phyloP scores from a whole-genome alignment of 2,329 filamentous ascomycete genomes.

The Neofusicoccum parvum region DNA sequence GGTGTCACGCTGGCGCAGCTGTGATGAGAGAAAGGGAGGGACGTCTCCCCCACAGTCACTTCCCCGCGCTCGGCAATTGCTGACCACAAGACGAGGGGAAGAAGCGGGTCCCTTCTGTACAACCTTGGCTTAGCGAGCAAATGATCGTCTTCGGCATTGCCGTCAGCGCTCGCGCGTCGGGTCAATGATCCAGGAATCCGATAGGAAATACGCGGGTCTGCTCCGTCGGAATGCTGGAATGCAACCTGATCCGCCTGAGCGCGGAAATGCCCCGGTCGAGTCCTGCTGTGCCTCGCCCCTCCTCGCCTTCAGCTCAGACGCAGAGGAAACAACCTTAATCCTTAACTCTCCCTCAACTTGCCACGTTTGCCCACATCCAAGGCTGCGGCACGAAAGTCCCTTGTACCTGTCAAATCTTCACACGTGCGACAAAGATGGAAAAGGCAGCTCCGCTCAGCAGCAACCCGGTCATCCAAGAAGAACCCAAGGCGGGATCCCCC shows the following conservation, averaged over 20 bases:
- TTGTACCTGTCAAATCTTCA: background rate
- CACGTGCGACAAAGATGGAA: background rate
- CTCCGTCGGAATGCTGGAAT: slow-evolving; percentile 3
- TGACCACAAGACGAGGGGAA: background rate
- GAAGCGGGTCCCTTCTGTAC: slow-evolving; percentile 9
- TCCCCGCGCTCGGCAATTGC: slow-evolving; percentile 15
- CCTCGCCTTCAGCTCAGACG: background rate
- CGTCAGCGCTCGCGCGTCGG: background rate
- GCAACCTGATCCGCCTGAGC: background rate
- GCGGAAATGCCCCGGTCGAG: background rate
- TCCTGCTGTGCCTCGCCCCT: background rate
- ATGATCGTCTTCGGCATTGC: background rate
- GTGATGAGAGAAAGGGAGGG: background rate
- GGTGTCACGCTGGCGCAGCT: background rate
- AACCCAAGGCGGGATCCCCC: background rate
- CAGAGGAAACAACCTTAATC: background rate
- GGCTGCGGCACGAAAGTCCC: background rate
- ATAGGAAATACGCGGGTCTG: background rate
- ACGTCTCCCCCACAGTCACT: background rate
- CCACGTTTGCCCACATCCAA: background rate
- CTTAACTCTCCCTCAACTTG: background rate
- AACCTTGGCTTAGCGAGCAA: slow-evolving; percentile 8
- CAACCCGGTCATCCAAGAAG: slow-evolving; percentile 15
- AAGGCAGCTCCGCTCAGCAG: slow-evolving; percentile 8
- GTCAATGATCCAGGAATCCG: background rate